Evolutionary conservation across 2,329 filamentous ascomycete genomes (phyloP), one percentile per base, ranked within the genome.

Genomic region (Colletotrichum sp.): DNA sequence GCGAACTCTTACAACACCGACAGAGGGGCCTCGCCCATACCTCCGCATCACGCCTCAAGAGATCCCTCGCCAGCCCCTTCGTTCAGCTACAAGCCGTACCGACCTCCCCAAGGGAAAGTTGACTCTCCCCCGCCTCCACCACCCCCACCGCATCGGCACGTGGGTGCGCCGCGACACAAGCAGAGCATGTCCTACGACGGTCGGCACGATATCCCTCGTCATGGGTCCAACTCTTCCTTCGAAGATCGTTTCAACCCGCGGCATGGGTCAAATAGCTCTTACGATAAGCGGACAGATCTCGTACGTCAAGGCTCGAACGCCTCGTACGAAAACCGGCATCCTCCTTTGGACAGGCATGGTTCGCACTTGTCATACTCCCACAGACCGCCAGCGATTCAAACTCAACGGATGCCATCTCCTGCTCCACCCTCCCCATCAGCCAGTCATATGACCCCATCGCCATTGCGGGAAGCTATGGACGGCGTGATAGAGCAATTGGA

Each of bases 401-500:
- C 90, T 2, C 90, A 92, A 3, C 86, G 90, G 76, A 89, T 84
- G 77, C 88, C 88, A 8, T 95, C 94, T 2, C 93, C 94, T 1
- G 88, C 87, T 44, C 93, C 93, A 4, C 92, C 92, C 6, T 96
- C 95, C 7, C 92, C 94, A 3, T 91, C 89, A 61, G 87, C 88
- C 52, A 91, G 89, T 60, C 92, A 92, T 2, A 87, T 95, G 83
- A 99, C 97, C 0, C 97, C 97, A 2, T 98, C 97, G 4, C 97
- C 97, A 1, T 87, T 99, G 5, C 91, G 97, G 75, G 95, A 96
- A 83, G 97, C 97, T 2, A 99, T 99, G 96, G 96, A 98, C 82
- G 96, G 98, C 84, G 96, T 99, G 6, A 98, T 98, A 92, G 95
- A 97, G 78, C 98, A 97, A 72, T 86, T 99, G 59, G 94, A 98